Base-by-base conservation (phyloP, 1,139 yeast species). In the Candida sojae region DNA sequence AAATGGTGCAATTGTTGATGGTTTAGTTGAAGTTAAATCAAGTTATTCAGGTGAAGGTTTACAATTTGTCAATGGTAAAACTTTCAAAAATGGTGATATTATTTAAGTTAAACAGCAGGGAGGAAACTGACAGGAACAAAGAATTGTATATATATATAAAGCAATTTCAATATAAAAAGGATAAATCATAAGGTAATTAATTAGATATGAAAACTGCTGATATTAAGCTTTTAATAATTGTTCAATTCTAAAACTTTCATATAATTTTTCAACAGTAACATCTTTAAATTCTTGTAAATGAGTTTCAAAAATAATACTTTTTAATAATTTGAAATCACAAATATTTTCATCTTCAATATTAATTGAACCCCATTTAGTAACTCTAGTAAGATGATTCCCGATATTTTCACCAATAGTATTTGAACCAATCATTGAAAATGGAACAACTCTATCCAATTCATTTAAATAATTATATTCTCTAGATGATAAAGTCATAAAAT, bases 21-120 rank as follows among this genome's bases (percentile, higher is more conserved):
- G 69, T 0, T 68, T 77, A 32, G 88, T 91, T n/a, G 99, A 93
- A 68, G 90, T 93, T 1, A 66, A 78, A 50, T 76, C 92, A 13
- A 84, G 93, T 58, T 93, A 92, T 59, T 78, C 77, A 12, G 99
- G 99, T 34, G 99, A 93, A 68, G 92, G 89, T 1, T 76, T 93
- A 47, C 83, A 77, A 43, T 65, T 68, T 53, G 85, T 79, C 49
- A 75, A 73, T 50, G 93, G 87, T 29, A 69, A 76, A 53, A 51
- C 56, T 5, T 81, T 79, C 54, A 66, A 68, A 36, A 64, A 76
- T 53, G 80, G 80, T 26, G 76, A 74, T 44, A 53, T 63, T 30
- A 59, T 75, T 49, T 73, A 62, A 38, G 28, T 2, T 9, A 11
- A 42, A 17, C 6, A 11, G n/a, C 21, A 26, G 5, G 29, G 4